These are phyloP conservation scores for Rhypophila decipiens DNA, from an alignment of 495 filamentous ascomycete species.

Conservation along the genomic window DNA sequence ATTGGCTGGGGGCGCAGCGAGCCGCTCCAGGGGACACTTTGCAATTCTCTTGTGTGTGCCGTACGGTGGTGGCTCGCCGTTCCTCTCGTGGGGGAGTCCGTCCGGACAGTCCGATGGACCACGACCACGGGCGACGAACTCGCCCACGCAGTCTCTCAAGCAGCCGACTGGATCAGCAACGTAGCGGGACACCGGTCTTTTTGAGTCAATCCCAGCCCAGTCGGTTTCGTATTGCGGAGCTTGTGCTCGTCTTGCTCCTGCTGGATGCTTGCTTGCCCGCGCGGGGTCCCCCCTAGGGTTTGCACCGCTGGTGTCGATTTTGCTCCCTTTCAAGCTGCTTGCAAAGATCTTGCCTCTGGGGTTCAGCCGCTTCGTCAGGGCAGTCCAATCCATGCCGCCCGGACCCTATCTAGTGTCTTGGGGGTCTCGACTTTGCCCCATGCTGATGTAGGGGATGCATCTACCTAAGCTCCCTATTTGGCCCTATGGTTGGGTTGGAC, in stretches of 20 bases:
- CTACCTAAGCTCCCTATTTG: conserved; percentile 5
- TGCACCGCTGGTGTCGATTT: conserved; percentile 8
- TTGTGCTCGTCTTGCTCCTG: background rate
- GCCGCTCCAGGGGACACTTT: conserved; percentile 11
- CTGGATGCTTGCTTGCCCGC: conserved; percentile 1
- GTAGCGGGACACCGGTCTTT: conserved; percentile 9
- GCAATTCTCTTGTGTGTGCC: conserved; percentile 11
- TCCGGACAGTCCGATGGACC: conserved; percentile 19
- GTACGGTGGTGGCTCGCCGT: conserved; percentile 21
- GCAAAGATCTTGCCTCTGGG: background rate
- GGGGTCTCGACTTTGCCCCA: too few species aligned
- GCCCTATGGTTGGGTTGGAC: background rate
- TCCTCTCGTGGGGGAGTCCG: conserved; percentile 20
- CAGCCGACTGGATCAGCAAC: conserved; percentile 15
- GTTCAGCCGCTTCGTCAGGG: too few species aligned
- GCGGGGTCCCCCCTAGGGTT: conserved; percentile 16
- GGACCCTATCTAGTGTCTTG: too few species aligned
- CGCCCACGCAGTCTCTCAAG: conserved; percentile 7
- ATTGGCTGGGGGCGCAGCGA: conserved; percentile 18
- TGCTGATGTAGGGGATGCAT: conserved; percentile 1
- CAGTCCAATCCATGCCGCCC: too few species aligned
- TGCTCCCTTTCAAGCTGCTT: conserved; percentile 10
- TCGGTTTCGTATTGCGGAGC: conserved; percentile 10
- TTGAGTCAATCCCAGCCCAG: conserved; percentile 6
- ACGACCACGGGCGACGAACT: conserved; percentile 7